A percentile compares a stretch with the other conserved stretches of the same genome.
Conservation (phyloP, 2,329 filamentous ascomycete genomes). For the Trichoderma oligosporum region DNA sequence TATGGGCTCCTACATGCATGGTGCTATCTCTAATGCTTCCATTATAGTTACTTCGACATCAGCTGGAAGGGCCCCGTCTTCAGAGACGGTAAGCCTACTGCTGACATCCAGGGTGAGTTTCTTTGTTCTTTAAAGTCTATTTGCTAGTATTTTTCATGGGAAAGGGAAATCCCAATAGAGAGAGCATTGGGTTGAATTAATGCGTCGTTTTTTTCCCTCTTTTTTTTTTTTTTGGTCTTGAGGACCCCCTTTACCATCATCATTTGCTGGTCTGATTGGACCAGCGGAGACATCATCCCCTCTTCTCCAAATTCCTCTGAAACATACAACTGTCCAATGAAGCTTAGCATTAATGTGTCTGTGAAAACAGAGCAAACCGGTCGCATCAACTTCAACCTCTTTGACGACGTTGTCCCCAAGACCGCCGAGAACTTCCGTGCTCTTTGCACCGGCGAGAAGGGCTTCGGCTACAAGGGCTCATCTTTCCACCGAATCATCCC, state of each 20-base stretch:
- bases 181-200: not conserved
- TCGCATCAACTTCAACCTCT: conserved; percentile 87
- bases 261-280: not conserved
- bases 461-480: conserved; percentile 78
- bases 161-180: not conserved
- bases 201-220: not conserved
- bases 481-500: conserved; percentile 92
- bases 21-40: conserved; percentile 24
- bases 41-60: conserved; percentile 64
- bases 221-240: not conserved
- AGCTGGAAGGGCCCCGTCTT: conserved; percentile 70
- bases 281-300: not conserved
- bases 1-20: conserved; percentile 19
- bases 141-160: not conserved
- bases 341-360: conserved; percentile 24
- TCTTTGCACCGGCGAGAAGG: conserved; percentile 77
- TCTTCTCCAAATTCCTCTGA: not conserved
- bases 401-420: conserved; percentile 80
- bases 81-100: conserved; percentile 54
- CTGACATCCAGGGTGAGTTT: conserved; percentile 57
- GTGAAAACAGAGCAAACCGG: conserved; percentile 61
- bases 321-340: not conserved
- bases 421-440: conserved; percentile 81
- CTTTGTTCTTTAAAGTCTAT: conserved; percentile 9
- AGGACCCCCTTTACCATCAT: not conserved